Evolutionary conservation across 23 red algal species (phyloP).

Genomic region (Gracilariopsis chorda): DNA sequence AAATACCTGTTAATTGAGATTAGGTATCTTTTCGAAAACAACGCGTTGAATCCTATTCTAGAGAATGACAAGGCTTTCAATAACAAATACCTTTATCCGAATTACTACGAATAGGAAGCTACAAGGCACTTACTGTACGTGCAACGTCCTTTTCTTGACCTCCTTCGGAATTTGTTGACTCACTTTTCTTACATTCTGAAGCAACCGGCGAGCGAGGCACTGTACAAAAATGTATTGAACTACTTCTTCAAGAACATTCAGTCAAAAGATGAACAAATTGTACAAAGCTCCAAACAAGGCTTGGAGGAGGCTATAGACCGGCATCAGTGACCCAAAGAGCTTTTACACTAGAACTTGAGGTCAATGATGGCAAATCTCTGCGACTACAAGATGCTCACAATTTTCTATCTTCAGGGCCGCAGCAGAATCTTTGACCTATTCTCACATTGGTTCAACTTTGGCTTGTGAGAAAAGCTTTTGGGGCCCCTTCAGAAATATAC

Average conservation of each 20-base stretch:
- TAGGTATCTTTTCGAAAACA: constrained; percentile 78
- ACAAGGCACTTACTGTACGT: constrained; percentile 44
- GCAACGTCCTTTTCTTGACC: constrained; percentile 37
- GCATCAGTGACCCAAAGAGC: constrained; percentile 65
- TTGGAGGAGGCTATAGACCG: constrained; percentile 57
- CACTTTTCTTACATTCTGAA: constrained; percentile 18
- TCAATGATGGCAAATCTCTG: constrained; percentile 81
- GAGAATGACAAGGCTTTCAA: constrained; percentile 84
- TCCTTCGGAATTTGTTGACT: constrained; percentile 27
- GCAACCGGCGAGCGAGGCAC: constrained; percentile 56
- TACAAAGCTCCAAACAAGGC: constrained; percentile 50
- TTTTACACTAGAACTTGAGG: constrained; percentile 83
- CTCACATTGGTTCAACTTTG: constrained; percentile 93
- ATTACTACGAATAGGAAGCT: constrained; percentile 39
- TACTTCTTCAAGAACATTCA: constrained; percentile 89
- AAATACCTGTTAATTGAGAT: constrained; percentile 34
- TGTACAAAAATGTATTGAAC: constrained; percentile 49
- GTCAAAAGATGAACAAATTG: constrained; percentile 67
- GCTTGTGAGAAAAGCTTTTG: constrained; percentile 89
- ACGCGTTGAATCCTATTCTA: constrained; percentile 53
- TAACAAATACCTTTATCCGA: constrained; percentile 79
- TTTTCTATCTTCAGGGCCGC: constrained; percentile 71
- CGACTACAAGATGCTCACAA: constrained; percentile 81
- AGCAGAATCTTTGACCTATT: constrained; percentile 86
- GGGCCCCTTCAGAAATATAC: constrained; percentile 90